These are phyloP conservation scores for Aspergillus panamensis DNA, from an alignment of 495 filamentous ascomycete species.

Conservation along the genomic window DNA sequence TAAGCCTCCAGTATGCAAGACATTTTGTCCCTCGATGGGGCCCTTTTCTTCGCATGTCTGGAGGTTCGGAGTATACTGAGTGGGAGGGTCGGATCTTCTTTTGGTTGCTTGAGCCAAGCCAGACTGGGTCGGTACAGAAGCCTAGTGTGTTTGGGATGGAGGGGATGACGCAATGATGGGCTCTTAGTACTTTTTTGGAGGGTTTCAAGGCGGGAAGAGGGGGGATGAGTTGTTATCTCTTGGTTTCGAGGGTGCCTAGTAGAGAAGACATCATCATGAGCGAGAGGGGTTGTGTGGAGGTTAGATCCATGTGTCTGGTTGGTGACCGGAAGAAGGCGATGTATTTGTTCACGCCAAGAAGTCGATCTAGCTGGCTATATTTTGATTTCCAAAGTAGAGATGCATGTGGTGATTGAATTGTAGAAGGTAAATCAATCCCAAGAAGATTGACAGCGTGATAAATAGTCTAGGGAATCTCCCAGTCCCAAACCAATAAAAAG, in stretches of 20 bases:
- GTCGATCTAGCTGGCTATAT: no score
- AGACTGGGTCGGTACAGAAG: neutral
- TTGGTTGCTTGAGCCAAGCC: neutral
- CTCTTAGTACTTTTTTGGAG: neutral
- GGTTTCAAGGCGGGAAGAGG: neutral
- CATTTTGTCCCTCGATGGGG: neutral
- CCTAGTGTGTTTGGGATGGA: neutral
- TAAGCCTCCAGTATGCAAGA: neutral
- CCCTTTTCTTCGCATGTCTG: neutral
- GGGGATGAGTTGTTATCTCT: neutral
- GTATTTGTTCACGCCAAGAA: no score
- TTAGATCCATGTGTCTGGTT: no score
- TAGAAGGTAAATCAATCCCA: no score
- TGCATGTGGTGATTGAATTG: constrained; percentile 15
- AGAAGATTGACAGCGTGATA: constrained; percentile 13
- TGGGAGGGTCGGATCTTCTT: no score
- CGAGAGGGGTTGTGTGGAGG: no score
- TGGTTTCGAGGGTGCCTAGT: neutral
- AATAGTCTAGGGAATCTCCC: neutral
- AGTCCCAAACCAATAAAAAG: constrained; percentile 11
- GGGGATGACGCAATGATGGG: neutral
- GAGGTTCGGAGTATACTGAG: no score
- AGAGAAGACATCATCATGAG: no score
- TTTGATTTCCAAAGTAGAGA: no score
- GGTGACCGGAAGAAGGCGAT: no score